phyloP scores from a whole-genome alignment of 495 filamentous ascomycete genomes.

The Viridothelium virens region DNA sequence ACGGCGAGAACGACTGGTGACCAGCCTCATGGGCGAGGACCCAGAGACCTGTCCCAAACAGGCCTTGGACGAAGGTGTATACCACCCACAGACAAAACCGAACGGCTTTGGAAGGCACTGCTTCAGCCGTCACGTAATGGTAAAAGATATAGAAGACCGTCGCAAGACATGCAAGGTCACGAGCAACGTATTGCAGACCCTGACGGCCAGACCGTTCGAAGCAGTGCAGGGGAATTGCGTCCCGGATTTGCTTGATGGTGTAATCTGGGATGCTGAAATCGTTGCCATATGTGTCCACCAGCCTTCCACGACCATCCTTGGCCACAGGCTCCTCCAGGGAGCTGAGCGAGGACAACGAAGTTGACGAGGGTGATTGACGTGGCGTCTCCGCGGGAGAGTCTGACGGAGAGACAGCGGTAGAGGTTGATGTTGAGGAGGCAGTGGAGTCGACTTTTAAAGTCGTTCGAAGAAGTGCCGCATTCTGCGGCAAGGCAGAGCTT shows the following conservation, averaged over 20 bases:
- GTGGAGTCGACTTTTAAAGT: slow-evolving; percentile 43
- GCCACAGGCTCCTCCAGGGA: slow-evolving; percentile 47
- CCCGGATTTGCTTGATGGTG: slow-evolving; percentile 71
- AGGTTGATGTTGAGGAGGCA: slow-evolving; percentile 53
- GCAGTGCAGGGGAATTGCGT: slow-evolving; percentile 78
- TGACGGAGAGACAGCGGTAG: slow-evolving; percentile 58
- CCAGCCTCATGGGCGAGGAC: slow-evolving; percentile 84
- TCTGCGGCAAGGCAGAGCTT: slow-evolving; percentile 51
- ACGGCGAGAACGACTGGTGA: slow-evolving; percentile 63
- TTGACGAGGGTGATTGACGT: slow-evolving; percentile 67
- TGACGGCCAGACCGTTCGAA: slow-evolving; percentile 60
- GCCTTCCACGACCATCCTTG: slow-evolving; percentile 32
- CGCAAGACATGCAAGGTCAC: slow-evolving; percentile 57
- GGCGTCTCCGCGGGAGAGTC: slow-evolving; percentile 51
- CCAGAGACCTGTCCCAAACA: slow-evolving; percentile 75
- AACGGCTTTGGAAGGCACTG: slow-evolving; percentile 46
- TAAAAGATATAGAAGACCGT: slow-evolving; percentile 60
- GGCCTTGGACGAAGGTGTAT: slow-evolving; percentile 68
- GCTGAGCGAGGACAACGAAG: slow-evolving; percentile 82
- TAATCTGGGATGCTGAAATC: slow-evolving; percentile 66
- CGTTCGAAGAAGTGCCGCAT: slow-evolving; percentile 46
- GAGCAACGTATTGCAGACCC: slow-evolving; percentile 59
- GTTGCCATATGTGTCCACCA: slow-evolving; percentile 64
- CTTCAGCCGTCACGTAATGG: slow-evolving; percentile 51
- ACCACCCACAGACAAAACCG: slow-evolving; percentile 50